These are phyloP conservation scores for Boletellus emodensis DNA, from an alignment of 768 basidiomycete genomes.

Conservation along the genomic window DNA sequence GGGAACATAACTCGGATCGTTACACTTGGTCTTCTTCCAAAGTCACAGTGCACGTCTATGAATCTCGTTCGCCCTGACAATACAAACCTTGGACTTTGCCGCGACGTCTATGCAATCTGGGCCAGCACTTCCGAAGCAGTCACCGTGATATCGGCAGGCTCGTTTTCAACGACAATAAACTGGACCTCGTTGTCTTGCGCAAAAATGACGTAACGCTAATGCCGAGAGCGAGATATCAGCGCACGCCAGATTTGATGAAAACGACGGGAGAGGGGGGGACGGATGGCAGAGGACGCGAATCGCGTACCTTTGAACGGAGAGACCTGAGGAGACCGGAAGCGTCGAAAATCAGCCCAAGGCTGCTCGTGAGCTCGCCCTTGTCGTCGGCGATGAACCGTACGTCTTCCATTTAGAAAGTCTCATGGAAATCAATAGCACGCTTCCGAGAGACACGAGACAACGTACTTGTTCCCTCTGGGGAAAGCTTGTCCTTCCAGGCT, in stretches of 20 bases:
- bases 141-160: constrained; percentile 44
- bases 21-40: not conserved
- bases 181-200: constrained; percentile 56
- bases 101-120: constrained; percentile 18
- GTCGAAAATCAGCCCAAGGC: constrained; percentile 59
- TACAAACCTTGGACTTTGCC: too few species aligned
- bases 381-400: constrained; percentile 70
- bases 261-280: not conserved
- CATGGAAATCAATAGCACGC: not conserved
- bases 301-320: constrained; percentile 57
- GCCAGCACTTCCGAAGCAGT: constrained; percentile 49
- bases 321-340: constrained; percentile 60
- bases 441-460: not conserved
- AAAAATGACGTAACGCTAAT: constrained; percentile 52
- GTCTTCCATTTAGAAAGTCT: constrained; percentile 27
- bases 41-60: not conserved
- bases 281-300: not conserved
- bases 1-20: too few species aligned
- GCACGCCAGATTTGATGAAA: not conserved
- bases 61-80: too few species aligned
- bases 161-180: constrained; percentile 49
- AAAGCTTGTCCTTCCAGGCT: constrained; percentile 65
- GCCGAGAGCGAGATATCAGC: not conserved
- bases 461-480: constrained; percentile 53
- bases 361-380: constrained; percentile 50